Evolutionary conservation across 345 rosid genomes (phyloP), one percentile per base, ranked within the genome.

Genomic region (Euphorbia tirucalli): DNA sequence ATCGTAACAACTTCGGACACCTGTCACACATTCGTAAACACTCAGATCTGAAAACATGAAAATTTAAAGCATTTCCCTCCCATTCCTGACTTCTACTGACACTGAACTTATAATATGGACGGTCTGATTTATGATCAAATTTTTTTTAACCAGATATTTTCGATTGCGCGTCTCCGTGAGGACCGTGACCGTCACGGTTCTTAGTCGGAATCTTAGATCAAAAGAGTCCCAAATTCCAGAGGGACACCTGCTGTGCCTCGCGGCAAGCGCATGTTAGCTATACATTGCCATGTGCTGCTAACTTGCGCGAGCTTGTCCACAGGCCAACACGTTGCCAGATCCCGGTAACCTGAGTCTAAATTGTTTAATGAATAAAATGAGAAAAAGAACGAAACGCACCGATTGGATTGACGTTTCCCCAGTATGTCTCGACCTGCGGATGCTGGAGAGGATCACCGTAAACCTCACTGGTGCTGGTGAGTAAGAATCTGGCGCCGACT

Each of bases 321-420:
- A 6, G 46, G 65, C 65, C 19, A 22, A 49, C 52, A 18, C 41
- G 56, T 66, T 7, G 16, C 43, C 21, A 24, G 44, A 64, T 65
- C 35, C 66, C 66, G 66, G 22, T 11, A 19, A 27, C 70, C 58
- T 30, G 56, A 32, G 8, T 35, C 7, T 7, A 35, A 35, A 35
- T 35, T 35, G 39, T 15, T 19, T 4, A 39, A 11, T 41, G 18
- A 30, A 30, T 13, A 37, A 27, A 31, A 7, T 18, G 25, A 27
- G 5, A 2, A 30, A 19, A 8, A 18, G 31, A 61, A 46, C 1
- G 24, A n/a, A 1, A 81, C 74, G 56, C 73, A 93, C 98, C 98
- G 79, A 95, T 95, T 75, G 99, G 99, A 80, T 95, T 95, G 78
- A 95, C 99, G 88, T 95, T 95, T 81, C 99, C 99, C 99, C 99